Evolutionary conservation across 225 moss, liverwort and hornwort species (phyloP).

Genomic region (Pleurozium schreberi): DNA sequence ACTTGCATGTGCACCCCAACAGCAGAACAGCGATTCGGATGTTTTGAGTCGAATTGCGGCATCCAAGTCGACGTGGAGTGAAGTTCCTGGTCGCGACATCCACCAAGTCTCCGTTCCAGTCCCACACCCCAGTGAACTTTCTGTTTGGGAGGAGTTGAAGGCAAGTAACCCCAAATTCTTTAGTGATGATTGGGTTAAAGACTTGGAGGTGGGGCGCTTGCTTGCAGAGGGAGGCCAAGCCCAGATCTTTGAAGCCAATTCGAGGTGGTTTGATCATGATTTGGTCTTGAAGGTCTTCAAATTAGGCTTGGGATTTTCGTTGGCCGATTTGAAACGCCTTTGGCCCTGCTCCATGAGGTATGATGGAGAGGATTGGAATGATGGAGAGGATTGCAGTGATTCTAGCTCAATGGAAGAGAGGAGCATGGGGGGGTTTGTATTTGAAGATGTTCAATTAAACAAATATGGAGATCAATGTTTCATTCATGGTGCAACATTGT

Average conservation of each 20-base stretch:
- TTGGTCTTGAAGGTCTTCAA: background rate
- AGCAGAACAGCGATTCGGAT: background rate
- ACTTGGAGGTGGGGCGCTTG: background rate
- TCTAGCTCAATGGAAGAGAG: accelerated
- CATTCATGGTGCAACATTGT: accelerated
- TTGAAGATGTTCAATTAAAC: accelerated
- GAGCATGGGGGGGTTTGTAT: background rate
- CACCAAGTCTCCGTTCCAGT: background rate
- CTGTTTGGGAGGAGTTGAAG: background rate
- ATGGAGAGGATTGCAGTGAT: background rate
- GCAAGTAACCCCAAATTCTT: accelerated
- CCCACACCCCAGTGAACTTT: accelerated
- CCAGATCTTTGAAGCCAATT: background rate
- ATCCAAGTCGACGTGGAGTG: background rate
- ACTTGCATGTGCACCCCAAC: background rate
- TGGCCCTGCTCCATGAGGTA: background rate
- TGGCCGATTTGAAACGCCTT: background rate
- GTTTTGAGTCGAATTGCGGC: background rate
- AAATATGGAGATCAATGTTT: accelerated
- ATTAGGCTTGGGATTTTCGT: background rate
- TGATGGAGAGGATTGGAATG: background rate
- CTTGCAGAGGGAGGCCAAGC: background rate
- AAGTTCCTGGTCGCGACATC: background rate
- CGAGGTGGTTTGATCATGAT: accelerated
- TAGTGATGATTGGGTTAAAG: accelerated